Evolutionary conservation across 345 rosid genomes (phyloP), one percentile per base, ranked within the genome.

Genomic region (Nephelium lappaceum): DNA sequence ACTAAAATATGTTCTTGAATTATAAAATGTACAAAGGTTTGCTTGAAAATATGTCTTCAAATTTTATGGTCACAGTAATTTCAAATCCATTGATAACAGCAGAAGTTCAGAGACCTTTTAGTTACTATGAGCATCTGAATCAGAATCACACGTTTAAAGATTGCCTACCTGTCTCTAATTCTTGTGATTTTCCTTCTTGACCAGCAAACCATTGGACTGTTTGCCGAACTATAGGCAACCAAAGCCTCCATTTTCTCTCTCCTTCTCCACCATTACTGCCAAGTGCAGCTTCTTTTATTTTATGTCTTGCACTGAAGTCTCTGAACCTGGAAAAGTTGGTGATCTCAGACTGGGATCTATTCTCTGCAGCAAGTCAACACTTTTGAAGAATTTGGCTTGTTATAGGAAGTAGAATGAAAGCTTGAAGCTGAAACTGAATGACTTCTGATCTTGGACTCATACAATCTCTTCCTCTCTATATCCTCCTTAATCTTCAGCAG

Each of bases 271-370:
- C 49, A 39, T 73, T 70, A 41, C 27, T 16, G 0, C 68, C 75
- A 5, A 49, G 25, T 51, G 77, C 15, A 18, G 42, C 49, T 69
- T 76, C 79, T 60, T 47, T 82, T 3, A 5, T 39, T 67, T 66
- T 75, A 69, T 31, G 74, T 51, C 25, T 83, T 23, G 21, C 0
- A 47, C 72, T 80, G 51, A 62, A 38, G 7, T 77, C 77, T 31
- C 73, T 67, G 47, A 86, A 76, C 55, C 91, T 88, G 14, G 89
- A 79, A 49, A 82, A 43, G 41, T 69, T 74, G 47, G 82, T 79
- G 21, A 90, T 87, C 57, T 88, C 93, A 25, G 93, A 88, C 81
- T 81, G 42, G 41, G 91, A 90, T 65, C 90, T 81, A 75, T 71
- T 88, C 82, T 80, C 81, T 5, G 21, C 49, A 53, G 25, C 57